Percentiles rank a stretch among this genome's conserved stretches.
Conservation (phyloP, 257 asterid genomes). For the Perilla frutescens region DNA sequence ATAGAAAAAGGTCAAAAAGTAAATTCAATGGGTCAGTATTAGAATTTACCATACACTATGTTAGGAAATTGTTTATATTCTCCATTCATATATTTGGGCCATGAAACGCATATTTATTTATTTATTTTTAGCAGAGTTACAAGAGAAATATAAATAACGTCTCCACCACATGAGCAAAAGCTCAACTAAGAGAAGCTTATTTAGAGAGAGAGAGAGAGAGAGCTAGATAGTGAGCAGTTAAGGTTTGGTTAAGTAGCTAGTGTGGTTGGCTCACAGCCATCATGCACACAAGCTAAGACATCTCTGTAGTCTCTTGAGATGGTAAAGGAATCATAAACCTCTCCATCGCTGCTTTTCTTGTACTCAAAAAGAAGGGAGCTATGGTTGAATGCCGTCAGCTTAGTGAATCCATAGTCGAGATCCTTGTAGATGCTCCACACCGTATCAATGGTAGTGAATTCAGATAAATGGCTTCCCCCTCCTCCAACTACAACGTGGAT, state of each 20-base stretch:
- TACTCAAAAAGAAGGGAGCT: constrained; percentile 59
- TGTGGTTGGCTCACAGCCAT: constrained; percentile 61
- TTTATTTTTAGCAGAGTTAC: background rate
- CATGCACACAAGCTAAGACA: constrained; percentile 71
- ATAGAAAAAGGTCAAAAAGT: too few species aligned
- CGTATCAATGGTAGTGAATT: constrained; percentile 43
- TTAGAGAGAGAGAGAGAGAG: background rate
- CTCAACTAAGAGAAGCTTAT: background rate
- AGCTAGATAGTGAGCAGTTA: too few species aligned
- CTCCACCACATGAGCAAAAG: background rate
- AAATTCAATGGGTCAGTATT: too few species aligned
- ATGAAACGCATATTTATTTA: background rate
- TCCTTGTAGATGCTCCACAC: constrained; percentile 65
- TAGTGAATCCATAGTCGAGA: constrained; percentile 54
- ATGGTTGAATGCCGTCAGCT: constrained; percentile 60
- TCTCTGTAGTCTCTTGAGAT: constrained; percentile 68
- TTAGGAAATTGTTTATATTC: too few species aligned
- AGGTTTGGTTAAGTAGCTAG: constrained; percentile 34
- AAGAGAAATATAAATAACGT: background rate
- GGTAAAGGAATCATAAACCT: constrained; percentile 67
- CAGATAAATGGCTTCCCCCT: constrained; percentile 47
- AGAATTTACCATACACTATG: too few species aligned
- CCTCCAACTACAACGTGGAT: constrained; percentile 63
- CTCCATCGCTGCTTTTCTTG: constrained; percentile 66
- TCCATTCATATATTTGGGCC: too few species aligned